A percentile compares a stretch with the other conserved stretches of the same genome.
phyloP scores from a whole-genome alignment of 306 rosid species.

The Quercus bicolor region DNA sequence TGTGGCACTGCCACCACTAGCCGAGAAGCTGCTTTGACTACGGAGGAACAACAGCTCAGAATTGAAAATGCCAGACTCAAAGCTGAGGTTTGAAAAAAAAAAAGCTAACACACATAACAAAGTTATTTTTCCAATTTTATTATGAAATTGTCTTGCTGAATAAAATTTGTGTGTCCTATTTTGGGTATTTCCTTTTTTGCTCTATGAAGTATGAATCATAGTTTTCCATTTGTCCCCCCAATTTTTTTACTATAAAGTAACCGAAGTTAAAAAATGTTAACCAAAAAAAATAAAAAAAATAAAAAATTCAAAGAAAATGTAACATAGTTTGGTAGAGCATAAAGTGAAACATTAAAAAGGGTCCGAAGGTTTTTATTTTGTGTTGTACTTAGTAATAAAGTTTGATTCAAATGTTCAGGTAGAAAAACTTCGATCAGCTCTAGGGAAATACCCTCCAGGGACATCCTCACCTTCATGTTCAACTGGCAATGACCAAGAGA shows the following conservation, averaged over 20 bases:
- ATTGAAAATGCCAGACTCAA: conserved; percentile 90
- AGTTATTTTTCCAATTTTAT: background rate
- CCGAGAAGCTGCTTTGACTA: conserved; percentile 53
- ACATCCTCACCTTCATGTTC: conserved; percentile 75
- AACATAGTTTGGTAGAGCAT: too few relatives aligned
- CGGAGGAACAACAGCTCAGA: conserved; percentile 82
- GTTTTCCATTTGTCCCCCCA: too few relatives aligned
- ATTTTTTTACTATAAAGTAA: too few relatives aligned
- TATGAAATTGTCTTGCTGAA: background rate
- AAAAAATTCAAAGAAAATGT: too few relatives aligned
- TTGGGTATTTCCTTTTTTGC: too few relatives aligned
- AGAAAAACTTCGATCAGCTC: conserved; percentile 62
- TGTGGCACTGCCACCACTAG: conserved; percentile 69
- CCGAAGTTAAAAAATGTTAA: too few relatives aligned
- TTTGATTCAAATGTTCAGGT: conserved; percentile 34
- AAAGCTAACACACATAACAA: background rate
- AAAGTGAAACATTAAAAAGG: too few relatives aligned
- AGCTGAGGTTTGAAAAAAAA: conserved; percentile 64
- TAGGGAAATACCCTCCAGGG: conserved; percentile 54
- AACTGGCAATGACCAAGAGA: conserved; percentile 61
- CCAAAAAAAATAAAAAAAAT: accelerated
- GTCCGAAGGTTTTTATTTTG: too few relatives aligned
- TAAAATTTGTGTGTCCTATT: too few relatives aligned
- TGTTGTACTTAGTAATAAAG: background rate
- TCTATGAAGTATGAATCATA: too few relatives aligned